A percentile compares a stretch with the other conserved stretches of the same genome.
These are phyloP conservation scores for Stentor coeruleus DNA, from an alignment of 73 alveolate genomes.

Conservation along the genomic window DNA sequence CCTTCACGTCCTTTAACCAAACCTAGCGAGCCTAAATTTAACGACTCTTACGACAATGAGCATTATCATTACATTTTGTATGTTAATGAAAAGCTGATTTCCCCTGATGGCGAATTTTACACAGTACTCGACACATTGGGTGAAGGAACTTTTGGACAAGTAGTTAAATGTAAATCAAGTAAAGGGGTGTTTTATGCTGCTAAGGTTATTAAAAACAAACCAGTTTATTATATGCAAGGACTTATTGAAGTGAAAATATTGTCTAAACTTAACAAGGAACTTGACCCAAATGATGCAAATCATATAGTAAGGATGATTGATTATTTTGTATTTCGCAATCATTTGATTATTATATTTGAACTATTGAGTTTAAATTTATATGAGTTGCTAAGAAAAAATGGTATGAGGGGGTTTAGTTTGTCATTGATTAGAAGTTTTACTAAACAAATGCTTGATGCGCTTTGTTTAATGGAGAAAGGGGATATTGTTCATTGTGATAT, in stretches of 20 bases:
- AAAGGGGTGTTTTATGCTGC: constrained; percentile 43
- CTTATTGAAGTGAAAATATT: constrained; percentile 53
- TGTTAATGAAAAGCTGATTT: constrained; percentile 34
- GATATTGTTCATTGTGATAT: constrained; percentile 34
- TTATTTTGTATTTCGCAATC: constrained; percentile 47
- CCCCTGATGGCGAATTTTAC: constrained; percentile 49
- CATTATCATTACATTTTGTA: constrained; percentile 45
- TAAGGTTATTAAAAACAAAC: constrained; percentile 55
- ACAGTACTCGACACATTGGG: constrained; percentile 47
- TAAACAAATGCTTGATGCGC: constrained; percentile 46
- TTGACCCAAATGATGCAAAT: constrained; percentile 37
- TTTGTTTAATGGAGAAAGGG: constrained; percentile 20
- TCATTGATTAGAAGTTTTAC: constrained; percentile 74
- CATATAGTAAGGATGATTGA: constrained; percentile 51
- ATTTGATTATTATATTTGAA: constrained; percentile 59
- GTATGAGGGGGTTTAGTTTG: constrained; percentile 68
- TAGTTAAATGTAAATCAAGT: constrained; percentile 38
- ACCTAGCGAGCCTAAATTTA: constrained; percentile 37
- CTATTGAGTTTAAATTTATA: constrained; percentile 63
- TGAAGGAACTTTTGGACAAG: constrained; percentile 63
- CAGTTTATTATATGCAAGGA: constrained; percentile 45
- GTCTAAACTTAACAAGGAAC: constrained; percentile 38
- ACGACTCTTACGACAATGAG: constrained; percentile 47
- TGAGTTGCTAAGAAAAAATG: constrained; percentile 69
- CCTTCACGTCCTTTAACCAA: constrained; percentile 30